Evolutionary conservation across 2,329 filamentous ascomycete genomes (phyloP), one percentile per base, ranked within the genome.

Genomic region (Aureobasidium sp.): DNA sequence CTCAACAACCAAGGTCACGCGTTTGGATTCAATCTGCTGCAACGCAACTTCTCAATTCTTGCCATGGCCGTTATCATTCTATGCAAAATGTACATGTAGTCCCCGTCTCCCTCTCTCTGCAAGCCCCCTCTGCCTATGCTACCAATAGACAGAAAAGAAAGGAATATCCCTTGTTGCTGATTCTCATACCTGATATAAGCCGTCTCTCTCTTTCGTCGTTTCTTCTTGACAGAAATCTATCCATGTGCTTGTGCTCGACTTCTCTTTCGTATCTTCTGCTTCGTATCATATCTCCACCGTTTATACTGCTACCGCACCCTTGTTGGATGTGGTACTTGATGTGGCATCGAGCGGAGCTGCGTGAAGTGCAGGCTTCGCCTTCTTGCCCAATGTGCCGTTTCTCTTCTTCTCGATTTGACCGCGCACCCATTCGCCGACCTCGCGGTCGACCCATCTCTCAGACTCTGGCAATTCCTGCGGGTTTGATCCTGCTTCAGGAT

Each of bases 351-450:
- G 76, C 1, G 92, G 90, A 29, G 90, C 93, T 5, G 90, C 87
- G 73, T 97, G 94, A 65, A 97, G 76, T 3, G 94, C 92, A 16
- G 94, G 94, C 70, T 89, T 90, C 54, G 80, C 79, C 16, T 76
- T 72, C 53, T 78, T 79, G 5, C 78, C 79, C 71, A 77, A 82
- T 49, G 77, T 77, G 16, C 84, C 89, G 2, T 79, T 81, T 65
- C 78, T 81, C 69, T 86, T 86, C 68, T 83, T 82, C 65, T 88
- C 84, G 45, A 97, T 74, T 21, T 89, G 88, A 7, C 77, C 78
- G 42, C 80, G 81, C 1, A 96, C 93, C 94, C 94, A 99, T 32
- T 84, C 82, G 0, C 90, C 90, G 5, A 97, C 90, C 72, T 97
- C 92, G 39, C 81, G 77, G 68, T 99, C 93, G 59, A 87, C 84